Base-by-base conservation (phyloP, 2,329 filamentous ascomycete genomes). In the Xylariaceae sp. region DNA sequence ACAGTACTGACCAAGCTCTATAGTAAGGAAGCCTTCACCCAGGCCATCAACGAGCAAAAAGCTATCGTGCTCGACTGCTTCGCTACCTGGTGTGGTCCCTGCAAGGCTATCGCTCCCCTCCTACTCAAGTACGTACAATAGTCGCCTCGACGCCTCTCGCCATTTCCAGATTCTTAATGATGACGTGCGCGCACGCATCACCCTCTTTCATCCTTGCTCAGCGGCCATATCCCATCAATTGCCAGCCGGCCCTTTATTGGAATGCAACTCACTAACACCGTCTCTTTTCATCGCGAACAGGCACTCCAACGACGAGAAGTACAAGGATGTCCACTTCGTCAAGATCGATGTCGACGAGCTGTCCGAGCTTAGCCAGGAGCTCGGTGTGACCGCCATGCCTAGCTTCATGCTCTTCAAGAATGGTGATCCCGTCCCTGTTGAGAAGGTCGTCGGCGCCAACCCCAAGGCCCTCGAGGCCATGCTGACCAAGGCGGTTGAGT, bases 1-100 rank as follows among this genome's bases (percentile, higher is more conserved):
- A 6, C 11, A 9, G 8, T 41, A 26, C 47, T 57, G 28, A 52
- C 41, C 32, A n/a, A 33, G 16, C 18, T 34, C 7, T 26, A 51
- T 38, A 63, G 60, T 18, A 46, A 52, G 49, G 57, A 53, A 12
- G 55, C 42, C 24, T 63, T 55, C 38, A 49, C 57, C 41, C 40
- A 56, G 47, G 57, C 57, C 36, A 28, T 63, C 32, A 45, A 55
- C 48, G 37, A 50, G 41, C 67, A 80, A 59, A 74, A 73, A 39
- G 65, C 86, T 50, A 78, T 95, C 54, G 71, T 96, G 47, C 71
- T 97, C 59, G 91, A 97, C 73, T 89, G 81, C 72, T 89, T 85
- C 66, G 90, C 90, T 42, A 81, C 73, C 49, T 96, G 90, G 90
- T 97, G 91, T 73, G 89, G 89, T 46, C 91, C 91, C 46, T 97